Conservation (phyloP, 441 rosid genomes). For the Populus hybrid region DNA sequence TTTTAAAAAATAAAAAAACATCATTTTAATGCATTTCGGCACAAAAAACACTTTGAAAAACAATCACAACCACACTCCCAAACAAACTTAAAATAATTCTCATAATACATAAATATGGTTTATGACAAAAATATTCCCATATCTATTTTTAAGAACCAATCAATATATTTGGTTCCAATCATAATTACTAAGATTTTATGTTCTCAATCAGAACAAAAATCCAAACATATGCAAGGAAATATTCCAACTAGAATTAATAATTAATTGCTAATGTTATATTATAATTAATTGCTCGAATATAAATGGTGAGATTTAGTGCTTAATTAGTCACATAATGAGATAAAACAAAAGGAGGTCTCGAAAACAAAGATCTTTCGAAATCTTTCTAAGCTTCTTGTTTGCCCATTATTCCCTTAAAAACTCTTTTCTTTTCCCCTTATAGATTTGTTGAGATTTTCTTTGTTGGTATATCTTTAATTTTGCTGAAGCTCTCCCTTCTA, state of each 20-base stretch:
- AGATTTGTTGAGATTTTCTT: constrained; percentile 40
- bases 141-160: constrained; percentile 3
- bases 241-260: constrained; percentile 25
- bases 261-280: neutral
- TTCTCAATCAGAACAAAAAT: constrained; percentile 26
- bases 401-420: constrained; percentile 17
- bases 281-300: neutral
- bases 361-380: constrained; percentile 41
- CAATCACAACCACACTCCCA: too few species aligned
- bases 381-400: constrained; percentile 41
- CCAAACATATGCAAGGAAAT: constrained; percentile 35
- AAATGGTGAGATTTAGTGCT: constrained; percentile 12
- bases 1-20: too few species aligned
- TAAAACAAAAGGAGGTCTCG: constrained; percentile 24
- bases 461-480: constrained; percentile 12
- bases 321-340: constrained; percentile 21
- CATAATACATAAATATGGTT: neutral
- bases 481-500: neutral
- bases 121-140: constrained; percentile 16
- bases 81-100: too few species aligned
- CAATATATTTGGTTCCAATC: constrained; percentile 22
- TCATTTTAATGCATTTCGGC: too few species aligned
- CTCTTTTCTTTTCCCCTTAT: neutral
- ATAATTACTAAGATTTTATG: constrained; percentile 36
- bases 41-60: too few species aligned